Base-by-base conservation (phyloP, 1,284 basidiomycete species). In the Boletus sp. region DNA sequence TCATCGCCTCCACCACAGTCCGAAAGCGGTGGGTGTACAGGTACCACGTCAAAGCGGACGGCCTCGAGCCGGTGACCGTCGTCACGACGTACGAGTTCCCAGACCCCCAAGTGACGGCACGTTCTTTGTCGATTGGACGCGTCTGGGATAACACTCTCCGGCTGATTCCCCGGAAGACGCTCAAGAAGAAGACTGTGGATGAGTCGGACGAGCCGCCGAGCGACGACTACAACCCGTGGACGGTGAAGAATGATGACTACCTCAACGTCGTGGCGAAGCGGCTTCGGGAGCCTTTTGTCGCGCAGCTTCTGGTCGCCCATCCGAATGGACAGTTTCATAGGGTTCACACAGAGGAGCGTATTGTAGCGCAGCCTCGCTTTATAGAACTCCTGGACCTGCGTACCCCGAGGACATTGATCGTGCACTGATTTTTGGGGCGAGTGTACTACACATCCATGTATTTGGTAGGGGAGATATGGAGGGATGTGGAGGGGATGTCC, bases 61-160 rank as follows among this genome's bases (percentile, higher is more conserved):
- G 45, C 7, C 49, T 61, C 0, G 46, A 53, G 17, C 50, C 58
- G 1, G 17, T 53, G 12, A 60, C 47, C 1, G 27, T 60, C 41
- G 43, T 45, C 30, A 55, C 60, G 16, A 50, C 50, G 0, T 46
- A 49, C 35, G 39, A 48, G 32, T 35, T 64, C 29, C 43, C 43
- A 2, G 43, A 50, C 12, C 6, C 9, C 8, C 38, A 9, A 22
- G 9, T 13, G 0, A 25, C 54, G 2, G 45, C 44, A 0, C 57
- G 38, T 9, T 36, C 47, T 12, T 39, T 59, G 1, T 61, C 50
- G 17, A 50, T 61, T 26, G 48, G 48, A 7, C 60, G 60, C 19
- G 42, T 61, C 17, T 60, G 62, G 62, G 59, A 64, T 6, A 51
- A 51, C 9, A 29, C 49, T 2, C 54, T 60, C 8, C 48, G 56